These are phyloP conservation scores for Aspergillus sclerotioniger DNA, from an alignment of 495 filamentous ascomycete genomes.

Conservation along the genomic window DNA sequence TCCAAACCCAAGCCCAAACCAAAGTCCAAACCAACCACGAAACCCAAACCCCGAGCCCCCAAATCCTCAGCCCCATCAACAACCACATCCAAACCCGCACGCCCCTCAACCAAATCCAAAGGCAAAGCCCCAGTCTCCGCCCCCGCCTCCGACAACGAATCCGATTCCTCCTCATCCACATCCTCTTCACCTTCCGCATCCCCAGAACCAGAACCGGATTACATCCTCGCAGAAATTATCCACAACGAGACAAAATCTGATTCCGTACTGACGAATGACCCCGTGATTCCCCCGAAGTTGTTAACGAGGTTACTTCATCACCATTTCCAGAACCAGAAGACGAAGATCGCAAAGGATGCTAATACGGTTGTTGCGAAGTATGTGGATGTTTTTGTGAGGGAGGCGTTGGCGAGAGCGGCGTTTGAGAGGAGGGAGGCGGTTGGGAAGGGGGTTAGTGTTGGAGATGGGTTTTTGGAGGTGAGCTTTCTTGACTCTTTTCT, in stretches of 20 bases:
- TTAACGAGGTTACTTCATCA: slow-evolving; percentile 74
- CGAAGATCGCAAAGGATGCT: slow-evolving; percentile 76
- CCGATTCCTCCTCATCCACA: slow-evolving; percentile 7
- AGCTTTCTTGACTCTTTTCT: slow-evolving; percentile 21
- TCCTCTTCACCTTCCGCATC: neutral
- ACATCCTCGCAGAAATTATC: slow-evolving; percentile 48
- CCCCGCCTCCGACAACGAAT: slow-evolving; percentile 13
- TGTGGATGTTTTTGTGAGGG: slow-evolving; percentile 87
- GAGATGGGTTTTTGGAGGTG: slow-evolving; percentile 73
- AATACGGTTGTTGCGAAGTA: slow-evolving; percentile 78
- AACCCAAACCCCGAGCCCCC: slow-evolving; percentile 12
- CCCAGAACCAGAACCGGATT: slow-evolving; percentile 34
- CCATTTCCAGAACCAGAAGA: slow-evolving; percentile 67
- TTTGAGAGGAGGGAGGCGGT: slow-evolving; percentile 58
- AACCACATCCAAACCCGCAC: slow-evolving; percentile 16
- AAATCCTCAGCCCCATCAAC: neutral
- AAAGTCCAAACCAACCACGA: slow-evolving; percentile 13
- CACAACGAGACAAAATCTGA: slow-evolving; percentile 22
- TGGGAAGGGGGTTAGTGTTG: slow-evolving; percentile 28
- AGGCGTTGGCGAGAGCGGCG: slow-evolving; percentile 81
- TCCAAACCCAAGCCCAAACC: slow-evolving; percentile 17
- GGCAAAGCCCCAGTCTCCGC: slow-evolving; percentile 1
- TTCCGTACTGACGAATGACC: slow-evolving; percentile 38
- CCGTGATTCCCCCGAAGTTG: slow-evolving; percentile 69
- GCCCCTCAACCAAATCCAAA: slow-evolving; percentile 10